phyloP scores from a whole-genome alignment of 768 basidiomycete genomes.

The Tylopilus felleus region DNA sequence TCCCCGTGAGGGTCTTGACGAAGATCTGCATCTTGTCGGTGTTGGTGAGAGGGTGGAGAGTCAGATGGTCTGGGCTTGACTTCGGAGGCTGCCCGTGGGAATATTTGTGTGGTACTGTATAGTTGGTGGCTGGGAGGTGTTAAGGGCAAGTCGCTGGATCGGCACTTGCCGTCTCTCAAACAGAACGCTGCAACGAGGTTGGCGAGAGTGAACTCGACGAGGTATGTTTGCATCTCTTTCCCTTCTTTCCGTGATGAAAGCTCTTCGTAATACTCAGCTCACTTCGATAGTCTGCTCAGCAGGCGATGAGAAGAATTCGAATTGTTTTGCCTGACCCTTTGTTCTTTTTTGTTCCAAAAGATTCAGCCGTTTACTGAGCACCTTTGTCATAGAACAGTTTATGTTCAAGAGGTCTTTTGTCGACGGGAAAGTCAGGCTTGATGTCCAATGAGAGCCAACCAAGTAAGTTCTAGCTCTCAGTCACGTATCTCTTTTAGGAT shows the following conservation, averaged over 20 bases:
- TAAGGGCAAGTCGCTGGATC: constrained; percentile 25
- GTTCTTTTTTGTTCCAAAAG: not conserved
- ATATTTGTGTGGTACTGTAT: constrained; percentile 26
- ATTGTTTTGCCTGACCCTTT: constrained; percentile 36
- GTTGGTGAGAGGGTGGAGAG: constrained; percentile 4
- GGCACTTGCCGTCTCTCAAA: constrained; percentile 1
- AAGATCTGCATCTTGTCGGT: constrained; percentile 60
- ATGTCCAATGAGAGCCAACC: not conserved
- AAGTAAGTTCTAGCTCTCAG: constrained; percentile 14
- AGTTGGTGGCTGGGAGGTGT: constrained; percentile 29
- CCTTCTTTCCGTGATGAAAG: constrained; percentile 27
- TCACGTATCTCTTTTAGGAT: constrained; percentile 34
- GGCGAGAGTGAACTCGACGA: not conserved
- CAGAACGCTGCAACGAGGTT: not conserved
- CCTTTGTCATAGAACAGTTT: not conserved
- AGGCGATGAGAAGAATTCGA: constrained; percentile 54
- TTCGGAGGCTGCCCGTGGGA: constrained; percentile 11
- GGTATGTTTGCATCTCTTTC: constrained; percentile 5
- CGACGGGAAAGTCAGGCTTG: not conserved
- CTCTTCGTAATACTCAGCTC: constrained; percentile 54
- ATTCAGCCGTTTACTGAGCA: constrained; percentile 2
- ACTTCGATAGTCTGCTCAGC: constrained; percentile 52
- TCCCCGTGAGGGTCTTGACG: constrained; percentile 79
- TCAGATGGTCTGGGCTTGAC: not conserved
- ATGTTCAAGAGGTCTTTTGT: not conserved